These are phyloP conservation scores for Ganoderma lucidum DNA, from an alignment of 1,284 basidiomycete genomes.

Conservation along the genomic window DNA sequence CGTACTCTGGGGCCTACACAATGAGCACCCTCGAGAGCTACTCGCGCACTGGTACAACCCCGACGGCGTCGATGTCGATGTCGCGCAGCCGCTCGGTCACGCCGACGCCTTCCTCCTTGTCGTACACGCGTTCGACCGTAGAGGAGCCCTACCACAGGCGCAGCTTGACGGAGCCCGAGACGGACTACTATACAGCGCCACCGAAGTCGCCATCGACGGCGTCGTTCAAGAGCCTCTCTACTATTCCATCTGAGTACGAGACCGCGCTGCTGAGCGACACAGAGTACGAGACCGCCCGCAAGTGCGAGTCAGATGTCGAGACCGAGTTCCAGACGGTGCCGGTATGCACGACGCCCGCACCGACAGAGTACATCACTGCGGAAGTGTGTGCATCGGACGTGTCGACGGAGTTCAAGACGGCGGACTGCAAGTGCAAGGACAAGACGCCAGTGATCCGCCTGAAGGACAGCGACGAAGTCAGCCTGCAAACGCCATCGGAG, in stretches of 20 bases:
- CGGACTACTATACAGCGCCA: conserved; percentile 39
- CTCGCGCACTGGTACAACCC: conserved; percentile 33
- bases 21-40: conserved; percentile 46
- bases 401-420: conserved; percentile 46
- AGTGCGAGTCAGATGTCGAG: conserved; percentile 49
- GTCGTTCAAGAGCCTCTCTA: conserved; percentile 53
- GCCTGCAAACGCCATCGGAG: conserved; percentile 37
- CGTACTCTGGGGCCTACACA: conserved; percentile 33
- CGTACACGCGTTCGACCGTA: conserved; percentile 35
- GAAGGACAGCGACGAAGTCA: conserved; percentile 33
- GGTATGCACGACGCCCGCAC: conserved; percentile 55
- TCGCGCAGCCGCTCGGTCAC: conserved; percentile 40
- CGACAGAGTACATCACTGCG: conserved; percentile 60
- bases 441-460: conserved; percentile 14
- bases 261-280: conserved; percentile 58
- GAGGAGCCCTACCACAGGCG: conserved; percentile 20
- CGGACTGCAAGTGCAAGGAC: conserved; percentile 40
- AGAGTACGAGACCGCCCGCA: conserved; percentile 60
- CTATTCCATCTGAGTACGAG: conserved; percentile 61
- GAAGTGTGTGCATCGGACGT: conserved; percentile 54
- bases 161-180: conserved; percentile 25
- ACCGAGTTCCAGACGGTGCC: conserved; percentile 61
- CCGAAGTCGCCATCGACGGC: conserved; percentile 48
- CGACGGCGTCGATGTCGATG: conserved; percentile 22
- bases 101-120: conserved; percentile 44